Evolutionary conservation across 2,329 filamentous ascomycete genomes (phyloP), one percentile per base, ranked within the genome.

Genomic region (Colletotrichum liaoningense): DNA sequence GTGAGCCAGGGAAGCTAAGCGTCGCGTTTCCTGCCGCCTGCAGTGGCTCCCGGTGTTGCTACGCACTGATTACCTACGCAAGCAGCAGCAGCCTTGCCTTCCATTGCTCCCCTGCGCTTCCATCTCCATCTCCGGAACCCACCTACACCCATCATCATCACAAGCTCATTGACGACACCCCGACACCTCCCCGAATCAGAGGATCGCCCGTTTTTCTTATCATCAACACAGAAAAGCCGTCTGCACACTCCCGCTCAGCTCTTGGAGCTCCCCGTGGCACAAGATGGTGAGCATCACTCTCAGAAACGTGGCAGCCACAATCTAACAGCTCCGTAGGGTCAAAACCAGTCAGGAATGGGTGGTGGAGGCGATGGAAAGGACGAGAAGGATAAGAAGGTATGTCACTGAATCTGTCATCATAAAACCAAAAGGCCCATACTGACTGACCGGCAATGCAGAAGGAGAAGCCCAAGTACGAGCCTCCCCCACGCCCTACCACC

Each of bases 381-480:
- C 79, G 93, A 94, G 19, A 95, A 95, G 87, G 95, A 97, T 81
- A 98, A 98, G 90, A 98, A 98, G 91, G 96, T 26, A 4, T 26
- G 26, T 26, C 26, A 26, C 26, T 26, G 26, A 26, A 26, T 26
- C 26, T 26, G 26, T 1, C 26, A 26, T 26, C 26, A 4, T 26
- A 26, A 26, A 26, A 26, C 26, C 26, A 26, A 26, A 26, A 4
- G 26, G 3, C 26, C 26, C 26, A 26, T 30, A 26, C n/a, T 3
- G 9, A 78, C 73, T 72, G 57, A 75, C 49, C 66, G 3, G 72
- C 58, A 30, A 49, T 74, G 78, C 80, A 98, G 96, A 98, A 99
- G 90, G 96, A 99, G 76, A 99, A 99, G 93, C 97, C 97, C 82
- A 98, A 98, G 93, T 99, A 99, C 89, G 97, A 99, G 86, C 97